Evolutionary conservation across 768 basidiomycete species (phyloP).

Genomic region (Russula virescens): DNA sequence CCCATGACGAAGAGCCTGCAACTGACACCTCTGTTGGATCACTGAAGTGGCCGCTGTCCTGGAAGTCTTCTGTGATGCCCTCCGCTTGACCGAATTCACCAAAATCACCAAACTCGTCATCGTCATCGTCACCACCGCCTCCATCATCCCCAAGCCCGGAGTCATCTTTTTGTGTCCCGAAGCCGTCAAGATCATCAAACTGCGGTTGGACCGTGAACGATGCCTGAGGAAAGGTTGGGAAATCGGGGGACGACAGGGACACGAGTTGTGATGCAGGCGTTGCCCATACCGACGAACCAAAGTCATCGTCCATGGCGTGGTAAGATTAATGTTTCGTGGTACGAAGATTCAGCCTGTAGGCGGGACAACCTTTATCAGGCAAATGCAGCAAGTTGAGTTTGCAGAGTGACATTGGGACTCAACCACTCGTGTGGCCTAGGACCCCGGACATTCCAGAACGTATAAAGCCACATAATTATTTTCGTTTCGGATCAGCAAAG

Average conservation of each 20-base stretch:
- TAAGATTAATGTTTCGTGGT: too few relatives aligned
- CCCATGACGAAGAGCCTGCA: slow-evolving; percentile 38
- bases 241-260: slow-evolving; percentile 16
- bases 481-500: neutral
- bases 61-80: slow-evolving; percentile 34
- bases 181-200: slow-evolving; percentile 53
- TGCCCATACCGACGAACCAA: slow-evolving; percentile 73
- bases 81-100: slow-evolving; percentile 76
- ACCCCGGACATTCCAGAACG: slow-evolving; percentile 18
- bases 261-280: slow-evolving; percentile 30
- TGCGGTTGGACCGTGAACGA: slow-evolving; percentile 25
- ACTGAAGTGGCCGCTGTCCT: slow-evolving; percentile 34
- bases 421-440: neutral
- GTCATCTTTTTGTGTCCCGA: slow-evolving; percentile 43
- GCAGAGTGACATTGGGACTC: too few relatives aligned
- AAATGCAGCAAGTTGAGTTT: too few relatives aligned
- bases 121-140: slow-evolving; percentile 67
- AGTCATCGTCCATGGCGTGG: slow-evolving; percentile 59
- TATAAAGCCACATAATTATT: neutral
- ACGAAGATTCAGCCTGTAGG: too few relatives aligned
- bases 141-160: slow-evolving; percentile 57
- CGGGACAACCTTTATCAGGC: too few relatives aligned
- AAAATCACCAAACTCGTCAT: slow-evolving; percentile 85
- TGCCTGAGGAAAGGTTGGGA: slow-evolving; percentile 21
- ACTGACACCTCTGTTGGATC: slow-evolving; percentile 32